Percentiles rank a stretch among this genome's conserved stretches.
phyloP scores from a whole-genome alignment of 1,139 yeast genomes.

The Yamadazyma trypodendri region DNA sequence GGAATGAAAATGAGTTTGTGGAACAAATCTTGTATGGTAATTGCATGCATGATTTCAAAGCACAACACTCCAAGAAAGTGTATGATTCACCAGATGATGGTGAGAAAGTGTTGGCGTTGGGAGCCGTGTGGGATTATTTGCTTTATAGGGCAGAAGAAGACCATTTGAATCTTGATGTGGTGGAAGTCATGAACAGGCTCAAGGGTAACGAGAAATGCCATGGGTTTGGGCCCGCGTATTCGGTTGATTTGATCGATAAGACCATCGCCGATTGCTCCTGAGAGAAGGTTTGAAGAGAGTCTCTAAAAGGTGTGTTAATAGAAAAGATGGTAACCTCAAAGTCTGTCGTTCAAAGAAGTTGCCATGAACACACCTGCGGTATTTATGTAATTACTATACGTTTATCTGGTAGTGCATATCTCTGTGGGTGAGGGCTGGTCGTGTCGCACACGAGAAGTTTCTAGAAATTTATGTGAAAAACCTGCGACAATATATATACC shows the following conservation, averaged over 20 bases:
- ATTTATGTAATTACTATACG: too few relatives aligned
- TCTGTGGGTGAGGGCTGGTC: not conserved
- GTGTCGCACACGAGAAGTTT: constrained; percentile 6
- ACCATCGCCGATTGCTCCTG: constrained; percentile 18
- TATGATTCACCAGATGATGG: constrained; percentile 38
- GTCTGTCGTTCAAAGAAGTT: too few relatives aligned
- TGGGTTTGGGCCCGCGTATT: constrained; percentile 82
- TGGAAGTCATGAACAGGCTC: constrained; percentile 54
- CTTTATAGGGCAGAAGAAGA: constrained; percentile 44
- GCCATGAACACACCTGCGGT: too few relatives aligned
- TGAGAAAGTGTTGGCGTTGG: constrained; percentile 58
- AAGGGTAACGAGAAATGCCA: constrained; percentile 75
- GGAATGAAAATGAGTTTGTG: constrained; percentile 35
- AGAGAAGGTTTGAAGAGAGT: too few relatives aligned
- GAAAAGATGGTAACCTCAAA: too few relatives aligned
- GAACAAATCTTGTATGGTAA: constrained; percentile 27
- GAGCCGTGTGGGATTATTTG: constrained; percentile 83
- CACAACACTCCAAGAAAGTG: constrained; percentile 25
- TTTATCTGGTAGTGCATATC: too few relatives aligned
- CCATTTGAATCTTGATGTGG: constrained; percentile 51
- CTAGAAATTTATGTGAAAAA: constrained; percentile 9
- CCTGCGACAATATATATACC: not conserved
- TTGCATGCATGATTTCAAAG: constrained; percentile 16
- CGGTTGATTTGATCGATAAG: constrained; percentile 46
- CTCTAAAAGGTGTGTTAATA: too few relatives aligned